Base-by-base conservation (phyloP, 495 filamentous ascomycete species). In the Rusavskia elegans region DNA sequence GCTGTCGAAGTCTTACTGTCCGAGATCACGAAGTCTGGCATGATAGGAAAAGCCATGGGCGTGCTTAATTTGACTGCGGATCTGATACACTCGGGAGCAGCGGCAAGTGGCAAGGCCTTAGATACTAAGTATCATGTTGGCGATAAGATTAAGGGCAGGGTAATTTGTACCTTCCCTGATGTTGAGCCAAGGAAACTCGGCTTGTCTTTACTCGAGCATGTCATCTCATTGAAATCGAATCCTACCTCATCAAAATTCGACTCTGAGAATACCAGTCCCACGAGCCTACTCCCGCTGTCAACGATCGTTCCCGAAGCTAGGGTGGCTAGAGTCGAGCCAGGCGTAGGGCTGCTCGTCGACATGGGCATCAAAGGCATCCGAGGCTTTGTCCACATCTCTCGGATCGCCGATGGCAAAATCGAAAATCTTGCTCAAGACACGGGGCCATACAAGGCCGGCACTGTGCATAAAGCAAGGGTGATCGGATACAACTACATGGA, bases 341-440 rank as follows among this genome's bases (percentile, higher is more conserved):
- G 79, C 13, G 67, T 83, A 51, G 92, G 92, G 37, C 67, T 96
- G 1, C 93, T 90, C 58, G 74, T 90, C 6, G 80, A 93, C 62
- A 68, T 94, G 38, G 86, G 87, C 13, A 71, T 85, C 10, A 71
- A 79, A 39, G 81, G 78, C 30, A 73, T 90, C 41, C 68, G 80
- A 39, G 90, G 88, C 36, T 97, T 92, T 65, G 86, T 92, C 11
- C 92, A 98, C 64, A 93, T 97, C 45, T 97, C 92, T 0, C 78
- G 82, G 52, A 73, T 98, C 51, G 80, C 87, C 35, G 89, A 98
- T 64, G 80, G 79, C 35, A 93, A 87, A 65, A 74, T 94, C 50
- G 92, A 95, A 61, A 76, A 71, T 5, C 72, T 96, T 9, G 83
- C 83, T 3, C 76, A 85, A 51, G 71, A 76, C n/a, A 75, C 75